phyloP scores from a whole-genome alignment of 345 rosid species.

The Psidium friedrichsthalianum region DNA sequence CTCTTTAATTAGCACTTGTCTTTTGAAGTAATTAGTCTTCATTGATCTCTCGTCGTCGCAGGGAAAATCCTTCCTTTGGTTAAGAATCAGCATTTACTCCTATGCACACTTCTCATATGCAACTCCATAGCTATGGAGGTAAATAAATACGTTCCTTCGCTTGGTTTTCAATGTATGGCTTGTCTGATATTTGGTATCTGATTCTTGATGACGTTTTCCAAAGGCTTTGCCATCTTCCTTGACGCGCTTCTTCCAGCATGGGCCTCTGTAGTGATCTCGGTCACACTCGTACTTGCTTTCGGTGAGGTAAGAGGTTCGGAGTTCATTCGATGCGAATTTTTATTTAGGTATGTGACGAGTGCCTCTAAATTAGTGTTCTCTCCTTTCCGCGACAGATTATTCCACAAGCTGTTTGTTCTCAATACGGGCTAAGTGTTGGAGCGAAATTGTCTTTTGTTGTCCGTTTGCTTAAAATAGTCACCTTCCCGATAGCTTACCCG shows the following conservation, averaged over 20 bases:
- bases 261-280: conserved; percentile 74
- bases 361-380: background rate
- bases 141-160: background rate
- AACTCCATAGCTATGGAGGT: conserved; percentile 92
- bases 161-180: background rate
- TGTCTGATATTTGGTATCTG: background rate
- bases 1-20: background rate
- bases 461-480: conserved; percentile 62
- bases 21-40: background rate
- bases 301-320: conserved; percentile 53
- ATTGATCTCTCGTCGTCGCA: conserved; percentile 9
- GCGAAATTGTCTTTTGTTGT: conserved; percentile 74
- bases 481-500: conserved; percentile 82
- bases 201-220: background rate
- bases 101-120: conserved; percentile 82
- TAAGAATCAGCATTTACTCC: conserved; percentile 67
- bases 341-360: background rate
- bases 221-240: conserved; percentile 83
- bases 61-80: conserved; percentile 77
- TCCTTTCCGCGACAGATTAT: conserved; percentile 45
- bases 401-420: conserved; percentile 86
- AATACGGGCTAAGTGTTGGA: conserved; percentile 87
- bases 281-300: conserved; percentile 71
- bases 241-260: conserved; percentile 80
- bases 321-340: background rate